Percentiles rank a stretch among this genome's conserved stretches.
Evolutionary conservation across 345 rosid species (phyloP).

Genomic region (Acer campestre): DNA sequence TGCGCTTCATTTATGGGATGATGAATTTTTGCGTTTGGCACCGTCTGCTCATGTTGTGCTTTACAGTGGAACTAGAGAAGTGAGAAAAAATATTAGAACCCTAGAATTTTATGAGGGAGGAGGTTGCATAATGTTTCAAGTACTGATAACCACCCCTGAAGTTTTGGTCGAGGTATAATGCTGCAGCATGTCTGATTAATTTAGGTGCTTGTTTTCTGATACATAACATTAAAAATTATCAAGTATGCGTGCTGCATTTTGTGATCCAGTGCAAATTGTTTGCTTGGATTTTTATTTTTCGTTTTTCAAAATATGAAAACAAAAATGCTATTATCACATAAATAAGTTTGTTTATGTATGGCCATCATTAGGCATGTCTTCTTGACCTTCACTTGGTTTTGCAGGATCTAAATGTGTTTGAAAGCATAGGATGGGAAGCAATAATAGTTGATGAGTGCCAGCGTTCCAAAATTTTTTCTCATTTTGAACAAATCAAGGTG

Average conservation of each 20-base stretch:
- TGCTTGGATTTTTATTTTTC: neutral
- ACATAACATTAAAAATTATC: neutral
- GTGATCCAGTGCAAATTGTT: neutral
- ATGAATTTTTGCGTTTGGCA: slow-evolving; percentile 39
- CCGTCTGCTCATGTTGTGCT: slow-evolving; percentile 46
- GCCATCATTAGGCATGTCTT: slow-evolving; percentile 1
- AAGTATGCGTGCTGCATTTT: neutral
- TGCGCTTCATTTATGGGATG: slow-evolving; percentile 49
- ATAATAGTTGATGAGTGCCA: slow-evolving; percentile 59
- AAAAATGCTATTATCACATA: neutral
- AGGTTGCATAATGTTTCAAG: slow-evolving; percentile 49
- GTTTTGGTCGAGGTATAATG: slow-evolving; percentile 47
- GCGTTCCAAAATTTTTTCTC: slow-evolving; percentile 21
- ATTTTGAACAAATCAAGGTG: slow-evolving; percentile 40
- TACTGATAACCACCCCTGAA: slow-evolving; percentile 49
- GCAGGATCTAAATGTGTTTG: slow-evolving; percentile 48
- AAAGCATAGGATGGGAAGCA: slow-evolving; percentile 48
- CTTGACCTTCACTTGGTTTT: slow-evolving; percentile 20
- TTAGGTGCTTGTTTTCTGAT: slow-evolving; percentile 7
- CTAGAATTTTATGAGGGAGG: slow-evolving; percentile 46
- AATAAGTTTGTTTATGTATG: neutral
- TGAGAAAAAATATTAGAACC: slow-evolving; percentile 39
- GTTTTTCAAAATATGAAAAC: neutral
- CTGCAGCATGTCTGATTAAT: slow-evolving; percentile 12
- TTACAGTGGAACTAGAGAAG: slow-evolving; percentile 43